Evolutionary conservation across 1,284 basidiomycete species (phyloP), one percentile per base, ranked within the genome.

Genomic region (Ustilago sp.): DNA sequence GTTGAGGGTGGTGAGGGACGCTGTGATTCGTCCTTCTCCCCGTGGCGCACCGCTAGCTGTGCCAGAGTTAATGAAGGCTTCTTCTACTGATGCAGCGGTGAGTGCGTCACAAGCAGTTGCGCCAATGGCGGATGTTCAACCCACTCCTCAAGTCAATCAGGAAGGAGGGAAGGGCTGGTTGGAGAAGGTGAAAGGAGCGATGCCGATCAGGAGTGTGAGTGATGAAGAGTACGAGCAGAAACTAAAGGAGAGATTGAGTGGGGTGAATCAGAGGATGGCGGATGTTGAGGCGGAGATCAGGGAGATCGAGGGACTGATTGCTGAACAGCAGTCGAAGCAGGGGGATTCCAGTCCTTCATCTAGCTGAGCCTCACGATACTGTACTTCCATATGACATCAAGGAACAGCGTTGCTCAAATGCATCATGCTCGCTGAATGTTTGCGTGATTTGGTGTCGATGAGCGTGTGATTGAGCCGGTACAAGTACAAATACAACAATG

Each of bases 221-320:
- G 76, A 80, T 50, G 68, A 80, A 45, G 75, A 80, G 68, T 80
- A 80, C 47, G 74, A 78, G 65, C 23, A 31, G 8, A 78, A 74
- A 53, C 47, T 80, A 19, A 60, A 68, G 43, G 62, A 62, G 28
- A 55, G 70, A 41, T 48, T 80, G 41, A 52, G 31, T 31, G 47
- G 51, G 23, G 66, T 80, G 11, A 69, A 78, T 35, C 71, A 72
- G 39, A 54, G 74, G 17, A 63, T 78, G 54, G 68, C 68, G 8
- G 70, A 68, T 48, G 63, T 75, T 6, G 63, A 77, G 54, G 19
- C 34, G 13, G 74, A 80, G 62, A 63, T 80, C 3, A 41, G 60
- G 50, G 71, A 77, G 48, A 63, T 77, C n/a, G 76, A 78, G 38
- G 36, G 13, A 8, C 23, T 68, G 51, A 38, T 68, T 2, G n/a